Conservation (phyloP, 345 rosid genomes). For the Eucalyptus coolabah region DNA sequence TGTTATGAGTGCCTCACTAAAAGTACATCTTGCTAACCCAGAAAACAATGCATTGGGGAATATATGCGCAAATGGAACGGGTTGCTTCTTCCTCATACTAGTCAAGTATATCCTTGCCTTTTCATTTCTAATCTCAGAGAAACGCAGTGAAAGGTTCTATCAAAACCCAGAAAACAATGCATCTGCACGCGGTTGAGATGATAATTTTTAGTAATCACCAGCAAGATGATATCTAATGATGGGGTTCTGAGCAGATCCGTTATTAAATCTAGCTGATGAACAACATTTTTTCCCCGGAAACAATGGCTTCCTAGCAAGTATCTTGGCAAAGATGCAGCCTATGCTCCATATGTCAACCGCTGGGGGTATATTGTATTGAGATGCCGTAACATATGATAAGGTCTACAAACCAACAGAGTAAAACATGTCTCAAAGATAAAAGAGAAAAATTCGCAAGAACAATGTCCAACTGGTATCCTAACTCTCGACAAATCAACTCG, state of each 20-base stretch:
- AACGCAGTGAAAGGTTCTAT: neutral
- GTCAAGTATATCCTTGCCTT: constrained; percentile 79
- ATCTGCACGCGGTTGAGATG: neutral
- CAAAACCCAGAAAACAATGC: neutral
- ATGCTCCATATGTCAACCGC: constrained; percentile 91
- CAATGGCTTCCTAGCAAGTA: constrained; percentile 66
- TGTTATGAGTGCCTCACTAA: too few relatives aligned
- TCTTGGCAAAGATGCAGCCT: constrained; percentile 90
- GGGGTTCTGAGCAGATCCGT: constrained; percentile 93
- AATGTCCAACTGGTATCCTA: neutral
- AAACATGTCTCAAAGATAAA: neutral
- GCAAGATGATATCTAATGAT: constrained; percentile 61
- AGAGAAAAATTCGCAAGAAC: neutral
- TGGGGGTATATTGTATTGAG: constrained; percentile 51
- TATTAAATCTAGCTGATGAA: constrained; percentile 82
- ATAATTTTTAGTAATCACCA: constrained; percentile 10
- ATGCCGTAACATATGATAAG: neutral
- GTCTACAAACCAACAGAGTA: neutral
- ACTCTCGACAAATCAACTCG: neutral
- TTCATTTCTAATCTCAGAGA: constrained; percentile 56
- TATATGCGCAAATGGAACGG: neutral
- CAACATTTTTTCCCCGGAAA: constrained; percentile 80
- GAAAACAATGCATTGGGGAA: neutral
- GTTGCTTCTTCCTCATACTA: constrained; percentile 64
- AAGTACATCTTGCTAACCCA: too few relatives aligned